Base-by-base conservation (phyloP, 768 basidiomycete species). In the Hypsizygus marmoreus region DNA sequence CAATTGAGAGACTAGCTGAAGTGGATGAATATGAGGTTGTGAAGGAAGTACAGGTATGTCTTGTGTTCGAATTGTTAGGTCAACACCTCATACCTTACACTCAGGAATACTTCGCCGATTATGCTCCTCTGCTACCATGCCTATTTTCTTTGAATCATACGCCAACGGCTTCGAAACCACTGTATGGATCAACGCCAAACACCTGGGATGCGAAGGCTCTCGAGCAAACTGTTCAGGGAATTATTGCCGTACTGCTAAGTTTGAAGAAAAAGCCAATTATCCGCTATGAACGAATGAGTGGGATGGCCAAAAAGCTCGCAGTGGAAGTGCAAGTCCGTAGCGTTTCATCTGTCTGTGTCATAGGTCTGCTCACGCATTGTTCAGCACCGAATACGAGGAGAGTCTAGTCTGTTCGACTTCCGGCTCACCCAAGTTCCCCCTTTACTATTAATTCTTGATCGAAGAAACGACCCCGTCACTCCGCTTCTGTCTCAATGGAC, bases 101-200 rank as follows among this genome's bases (percentile, higher is more conserved):
- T 48, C 72, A 92, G 94, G 97, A 99, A 80, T 92, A 92, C 71
- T 99, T 97, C 65, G 94, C 93, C 54, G 97, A 99, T 66, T 98
- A 94, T 57, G 80, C 91, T 1, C 92, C 95, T 0, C 74, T 97
- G 34, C 71, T 92, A 2, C 86, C 93, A 1, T 88, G 77, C 30
- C 71, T 98, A 17, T 97, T 95, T 72, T 91, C 94, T 11, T 69
- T 98, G 33, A 89, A 90, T 56, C 80, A 93, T 60, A 69, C 70
- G 0, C 91, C 94, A 1, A 77, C 82, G 0, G 56, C 72, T 10
- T 67, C 74, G 20, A 75, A 66, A 50, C 88, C 88, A 2, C 61
- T 94, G 13, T 93, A 88, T 60, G 89, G 86, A 14, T 72, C 82
- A 17, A 79, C 79, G 1, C 76, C 80, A n/a, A 85, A 80, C 56